Percentiles rank a stretch among this genome's conserved stretches.
These are phyloP conservation scores for Asterochloris erici DNA, from an alignment of 139 green algal genomes.

Conservation along the genomic window DNA sequence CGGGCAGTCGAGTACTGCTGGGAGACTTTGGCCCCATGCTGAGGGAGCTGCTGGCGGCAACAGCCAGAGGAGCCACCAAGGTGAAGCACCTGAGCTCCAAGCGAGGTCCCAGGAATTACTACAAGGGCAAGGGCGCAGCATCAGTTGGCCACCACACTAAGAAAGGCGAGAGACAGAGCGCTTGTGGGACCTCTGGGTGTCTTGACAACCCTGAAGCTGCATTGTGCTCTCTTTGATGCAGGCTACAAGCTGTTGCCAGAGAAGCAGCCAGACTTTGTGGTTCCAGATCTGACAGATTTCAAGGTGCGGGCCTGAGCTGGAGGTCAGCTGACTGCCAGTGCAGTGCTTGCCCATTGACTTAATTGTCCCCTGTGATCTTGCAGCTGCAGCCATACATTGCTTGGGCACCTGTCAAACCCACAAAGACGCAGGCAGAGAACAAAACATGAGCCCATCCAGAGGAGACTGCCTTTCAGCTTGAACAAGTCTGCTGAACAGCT, in stretches of 20 bases:
- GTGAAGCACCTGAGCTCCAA: constrained; percentile 20
- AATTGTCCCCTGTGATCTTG: not conserved
- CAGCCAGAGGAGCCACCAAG: constrained; percentile 9
- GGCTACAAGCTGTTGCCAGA: constrained; percentile 11
- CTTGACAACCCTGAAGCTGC: not conserved
- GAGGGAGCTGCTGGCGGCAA: not conserved
- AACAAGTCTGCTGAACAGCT: no score
- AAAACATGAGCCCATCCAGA: not conserved
- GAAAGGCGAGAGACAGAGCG: constrained; percentile 9
- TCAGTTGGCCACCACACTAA: constrained; percentile 18
- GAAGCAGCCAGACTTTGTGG: constrained; percentile 21
- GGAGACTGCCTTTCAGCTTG: not conserved
- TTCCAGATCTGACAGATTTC: constrained; percentile 26
- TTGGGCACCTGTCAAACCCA: constrained; percentile 1
- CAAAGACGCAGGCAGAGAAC: not conserved
- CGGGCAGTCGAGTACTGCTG: no score
- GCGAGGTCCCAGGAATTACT: constrained; percentile 16
- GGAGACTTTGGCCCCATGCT: not conserved
- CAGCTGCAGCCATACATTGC: constrained; percentile 23
- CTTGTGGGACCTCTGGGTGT: not conserved
- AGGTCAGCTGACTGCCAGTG: not conserved
- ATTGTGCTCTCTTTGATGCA: not conserved
- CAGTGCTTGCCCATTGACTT: not conserved
- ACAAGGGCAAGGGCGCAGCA: constrained; percentile 25
- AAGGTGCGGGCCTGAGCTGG: not conserved